A percentile compares a stretch with the other conserved stretches of the same genome.
phyloP scores from a whole-genome alignment of 768 basidiomycete genomes.

The Kwoniella heveanensis region DNA sequence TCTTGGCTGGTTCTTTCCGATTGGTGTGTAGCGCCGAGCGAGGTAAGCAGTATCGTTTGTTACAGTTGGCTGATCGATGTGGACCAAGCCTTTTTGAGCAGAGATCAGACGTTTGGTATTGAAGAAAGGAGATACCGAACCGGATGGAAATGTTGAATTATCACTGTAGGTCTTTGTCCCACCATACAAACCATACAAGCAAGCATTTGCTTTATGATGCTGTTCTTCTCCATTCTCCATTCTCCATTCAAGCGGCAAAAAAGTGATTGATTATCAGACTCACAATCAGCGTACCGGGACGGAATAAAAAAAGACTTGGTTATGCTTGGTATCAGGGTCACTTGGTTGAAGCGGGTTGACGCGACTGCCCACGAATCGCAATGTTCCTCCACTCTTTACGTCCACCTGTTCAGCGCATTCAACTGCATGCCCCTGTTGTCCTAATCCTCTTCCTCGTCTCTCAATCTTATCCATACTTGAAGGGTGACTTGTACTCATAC shows the following conservation, averaged over 20 bases:
- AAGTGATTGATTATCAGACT: background rate
- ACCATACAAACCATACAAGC: background rate
- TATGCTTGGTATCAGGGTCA: background rate
- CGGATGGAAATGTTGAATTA: background rate
- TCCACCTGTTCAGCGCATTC: too few relatives aligned
- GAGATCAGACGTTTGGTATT: background rate
- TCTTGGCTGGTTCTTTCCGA: constrained; percentile 20
- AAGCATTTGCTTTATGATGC: background rate
- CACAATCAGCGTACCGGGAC: background rate
- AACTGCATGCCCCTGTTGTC: too few relatives aligned
- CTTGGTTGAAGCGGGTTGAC: background rate
- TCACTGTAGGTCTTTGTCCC: background rate
- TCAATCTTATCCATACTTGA: too few relatives aligned
- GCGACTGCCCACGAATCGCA: background rate
- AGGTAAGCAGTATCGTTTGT: background rate
- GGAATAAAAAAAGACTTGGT: too few relatives aligned
- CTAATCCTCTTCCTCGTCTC: too few relatives aligned
- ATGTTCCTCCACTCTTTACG: background rate
- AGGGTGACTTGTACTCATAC: too few relatives aligned
- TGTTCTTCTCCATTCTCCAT: background rate
- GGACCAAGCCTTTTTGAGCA: background rate
- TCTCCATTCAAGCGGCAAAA: background rate
- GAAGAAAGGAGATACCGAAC: background rate
- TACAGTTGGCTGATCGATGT: background rate
- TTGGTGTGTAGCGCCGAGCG: constrained; percentile 14